These are phyloP conservation scores for Diaporthe sp. DNA, from an alignment of 2,329 filamentous ascomycete species.

Conservation along the genomic window DNA sequence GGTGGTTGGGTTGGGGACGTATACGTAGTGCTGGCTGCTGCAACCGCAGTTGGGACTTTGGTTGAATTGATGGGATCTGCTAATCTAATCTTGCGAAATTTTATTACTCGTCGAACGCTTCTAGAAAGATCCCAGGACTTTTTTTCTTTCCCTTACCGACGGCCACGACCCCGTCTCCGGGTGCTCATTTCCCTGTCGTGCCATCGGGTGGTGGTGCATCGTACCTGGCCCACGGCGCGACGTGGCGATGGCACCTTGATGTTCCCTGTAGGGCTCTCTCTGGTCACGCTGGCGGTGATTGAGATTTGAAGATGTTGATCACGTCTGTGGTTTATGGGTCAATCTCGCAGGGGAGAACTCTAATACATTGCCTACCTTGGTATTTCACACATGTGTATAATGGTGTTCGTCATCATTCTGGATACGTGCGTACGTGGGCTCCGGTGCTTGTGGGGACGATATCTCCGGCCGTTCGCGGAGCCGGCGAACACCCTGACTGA, in stretches of 20 bases:
- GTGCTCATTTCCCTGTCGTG: conserved; percentile 13
- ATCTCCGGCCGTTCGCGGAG: conserved; percentile 14
- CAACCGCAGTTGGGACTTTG: not conserved
- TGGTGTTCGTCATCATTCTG: not conserved
- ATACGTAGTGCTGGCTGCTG: not conserved
- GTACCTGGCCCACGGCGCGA: not conserved
- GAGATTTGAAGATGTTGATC: not conserved
- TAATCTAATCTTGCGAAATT: not conserved
- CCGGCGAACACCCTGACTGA: not conserved
- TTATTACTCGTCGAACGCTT: not conserved
- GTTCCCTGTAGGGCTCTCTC: not conserved
- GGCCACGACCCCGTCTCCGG: not conserved
- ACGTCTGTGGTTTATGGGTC: not conserved
- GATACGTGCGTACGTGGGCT: not conserved
- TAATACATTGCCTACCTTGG: conserved; percentile 1
- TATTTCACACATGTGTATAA: too few species aligned
- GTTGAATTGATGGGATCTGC: not conserved
- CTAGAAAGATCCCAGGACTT: conserved; percentile 1
- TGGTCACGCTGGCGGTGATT: not conserved
- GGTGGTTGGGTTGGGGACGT: not conserved
- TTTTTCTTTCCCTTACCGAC: too few species aligned
- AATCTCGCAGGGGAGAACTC: conserved; percentile 12
- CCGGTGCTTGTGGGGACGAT: not conserved
- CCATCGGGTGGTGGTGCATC: conserved; percentile 11
- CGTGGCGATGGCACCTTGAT: not conserved